Conservation (phyloP, 2,329 filamentous ascomycete species). For the Hymenoscyphus albidus region DNA sequence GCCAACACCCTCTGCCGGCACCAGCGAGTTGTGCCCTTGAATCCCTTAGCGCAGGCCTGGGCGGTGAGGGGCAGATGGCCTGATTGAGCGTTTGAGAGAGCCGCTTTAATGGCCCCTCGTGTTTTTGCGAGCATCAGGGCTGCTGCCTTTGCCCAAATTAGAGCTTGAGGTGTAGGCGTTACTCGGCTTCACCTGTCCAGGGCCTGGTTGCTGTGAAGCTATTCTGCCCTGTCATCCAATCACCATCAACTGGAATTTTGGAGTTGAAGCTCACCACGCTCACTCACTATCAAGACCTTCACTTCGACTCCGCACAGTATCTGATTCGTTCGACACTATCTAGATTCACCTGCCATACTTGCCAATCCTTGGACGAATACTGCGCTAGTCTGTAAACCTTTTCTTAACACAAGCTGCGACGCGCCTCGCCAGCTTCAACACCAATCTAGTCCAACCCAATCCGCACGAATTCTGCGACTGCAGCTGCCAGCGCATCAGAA, state of each 20-base stretch:
- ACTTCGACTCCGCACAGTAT: neutral
- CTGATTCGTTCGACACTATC: neutral
- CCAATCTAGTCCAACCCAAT: neutral
- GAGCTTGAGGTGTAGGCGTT: neutral
- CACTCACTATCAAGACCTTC: neutral
- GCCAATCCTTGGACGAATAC: neutral
- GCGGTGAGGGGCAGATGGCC: neutral
- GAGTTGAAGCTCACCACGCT: too few species aligned
- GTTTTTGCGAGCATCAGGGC: neutral
- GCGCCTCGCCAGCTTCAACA: neutral
- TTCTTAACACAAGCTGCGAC: neutral
- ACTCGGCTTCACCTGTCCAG: neutral
- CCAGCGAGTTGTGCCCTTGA: neutral
- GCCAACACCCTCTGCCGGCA: neutral
- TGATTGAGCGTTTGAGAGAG: neutral
- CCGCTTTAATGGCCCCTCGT: neutral
- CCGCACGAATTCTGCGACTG: neutral
- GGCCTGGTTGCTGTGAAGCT: neutral
- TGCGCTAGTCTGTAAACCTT: neutral
- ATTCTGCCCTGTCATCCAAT: neutral
- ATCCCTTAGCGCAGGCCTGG: neutral
- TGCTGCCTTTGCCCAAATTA: neutral
- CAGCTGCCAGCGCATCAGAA: neutral
- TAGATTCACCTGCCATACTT: neutral
- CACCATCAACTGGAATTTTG: neutral